Conservation (phyloP, 768 basidiomycete species). For the Lyophyllum semitale region DNA sequence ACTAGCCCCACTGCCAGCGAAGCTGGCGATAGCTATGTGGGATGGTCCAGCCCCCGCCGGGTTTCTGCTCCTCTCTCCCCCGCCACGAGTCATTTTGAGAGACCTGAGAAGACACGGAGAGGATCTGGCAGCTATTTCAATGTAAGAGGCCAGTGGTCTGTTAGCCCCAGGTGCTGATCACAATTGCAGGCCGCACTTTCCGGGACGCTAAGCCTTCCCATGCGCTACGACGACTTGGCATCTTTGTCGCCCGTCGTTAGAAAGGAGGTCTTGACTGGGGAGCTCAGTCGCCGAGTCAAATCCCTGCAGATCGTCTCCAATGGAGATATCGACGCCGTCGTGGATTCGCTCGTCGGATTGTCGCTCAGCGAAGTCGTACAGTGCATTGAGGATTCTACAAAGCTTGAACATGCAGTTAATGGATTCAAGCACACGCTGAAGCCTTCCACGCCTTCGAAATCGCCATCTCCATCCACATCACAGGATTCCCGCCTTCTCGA, state of each 20-base stretch:
- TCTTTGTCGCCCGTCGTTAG: constrained; percentile 85
- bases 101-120: constrained; percentile 67
- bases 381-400: constrained; percentile 70
- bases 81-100: constrained; percentile 48
- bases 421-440: constrained; percentile 35
- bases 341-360: constrained; percentile 70
- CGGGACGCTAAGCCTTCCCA: constrained; percentile 78
- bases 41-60: constrained; percentile 75
- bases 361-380: constrained; percentile 78
- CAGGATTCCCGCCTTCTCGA: constrained; percentile 76
- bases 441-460: constrained; percentile 47
- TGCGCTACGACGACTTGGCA: constrained; percentile 86
- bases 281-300: constrained; percentile 75
- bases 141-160: constrained; percentile 40
- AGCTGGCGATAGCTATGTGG: constrained; percentile 71
- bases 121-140: constrained; percentile 89
- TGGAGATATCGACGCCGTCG: constrained; percentile 61
- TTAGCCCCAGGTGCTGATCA: constrained; percentile 3
- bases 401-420: constrained; percentile 65
- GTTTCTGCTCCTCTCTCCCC: constrained; percentile 9
- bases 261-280: constrained; percentile 83
- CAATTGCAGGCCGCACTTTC: constrained; percentile 69
- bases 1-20: constrained; percentile 86
- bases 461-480: constrained; percentile 55
- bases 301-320: constrained; percentile 51